Percentiles rank a stretch among this genome's conserved stretches.
phyloP scores from a whole-genome alignment of 2,329 filamentous ascomycete genomes.

The Trichophaea hybrida region DNA sequence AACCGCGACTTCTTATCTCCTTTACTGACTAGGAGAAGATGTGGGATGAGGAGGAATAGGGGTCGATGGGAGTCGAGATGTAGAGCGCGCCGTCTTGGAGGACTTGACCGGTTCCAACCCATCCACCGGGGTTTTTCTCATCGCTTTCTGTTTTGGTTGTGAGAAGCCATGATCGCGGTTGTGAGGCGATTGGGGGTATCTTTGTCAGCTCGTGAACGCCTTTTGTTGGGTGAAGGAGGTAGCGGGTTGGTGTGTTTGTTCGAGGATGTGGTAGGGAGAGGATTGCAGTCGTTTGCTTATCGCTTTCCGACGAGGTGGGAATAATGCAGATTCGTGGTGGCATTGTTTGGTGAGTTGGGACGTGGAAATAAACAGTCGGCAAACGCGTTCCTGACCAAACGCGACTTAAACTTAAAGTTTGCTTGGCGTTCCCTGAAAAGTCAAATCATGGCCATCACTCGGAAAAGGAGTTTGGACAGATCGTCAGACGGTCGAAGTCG shows the following conservation, averaged over 20 bases:
- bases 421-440: too few relatives aligned
- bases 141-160: not conserved
- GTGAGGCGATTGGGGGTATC: slow-evolving; percentile 40
- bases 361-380: too few relatives aligned
- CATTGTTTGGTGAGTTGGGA: not conserved
- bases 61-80: slow-evolving; percentile 70
- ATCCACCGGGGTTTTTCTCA: not conserved
- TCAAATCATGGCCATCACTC: too few relatives aligned
- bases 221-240: slow-evolving; percentile 46
- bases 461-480: too few relatives aligned
- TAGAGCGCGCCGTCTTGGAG: slow-evolving; percentile 51
- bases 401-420: too few relatives aligned
- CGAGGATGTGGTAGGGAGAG: slow-evolving; percentile 47
- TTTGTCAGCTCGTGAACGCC: slow-evolving; percentile 53
- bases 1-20: slow-evolving; percentile 41
- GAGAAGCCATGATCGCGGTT: slow-evolving; percentile 50
- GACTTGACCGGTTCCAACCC: slow-evolving; percentile 15
- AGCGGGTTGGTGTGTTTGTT: slow-evolving; percentile 42
- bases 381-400: too few relatives aligned
- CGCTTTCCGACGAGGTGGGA: too few relatives aligned
- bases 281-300: slow-evolving; percentile 36
- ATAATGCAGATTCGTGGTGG: not conserved
- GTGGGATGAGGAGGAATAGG: slow-evolving; percentile 71
- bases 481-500: too few relatives aligned
- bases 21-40: slow-evolving; percentile 41